Percentiles rank a stretch among this genome's conserved stretches.
Conservation (phyloP, 495 filamentous ascomycete species). For the Neurospora africana region DNA sequence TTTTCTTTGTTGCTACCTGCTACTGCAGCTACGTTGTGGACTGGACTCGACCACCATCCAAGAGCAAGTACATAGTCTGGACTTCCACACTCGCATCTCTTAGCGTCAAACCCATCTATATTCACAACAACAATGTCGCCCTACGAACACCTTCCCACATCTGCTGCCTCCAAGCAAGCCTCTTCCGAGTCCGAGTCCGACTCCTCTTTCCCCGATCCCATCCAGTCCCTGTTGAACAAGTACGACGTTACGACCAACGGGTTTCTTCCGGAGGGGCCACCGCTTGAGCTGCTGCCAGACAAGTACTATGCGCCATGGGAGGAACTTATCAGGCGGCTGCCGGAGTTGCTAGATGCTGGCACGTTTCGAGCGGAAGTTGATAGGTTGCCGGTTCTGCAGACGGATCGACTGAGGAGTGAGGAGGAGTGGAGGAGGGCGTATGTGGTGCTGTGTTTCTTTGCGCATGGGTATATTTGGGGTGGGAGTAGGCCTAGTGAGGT, state of each 20-base stretch:
- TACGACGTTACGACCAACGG: constrained; percentile 40
- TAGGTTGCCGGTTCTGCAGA: constrained; percentile 58
- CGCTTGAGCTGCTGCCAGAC: constrained; percentile 56
- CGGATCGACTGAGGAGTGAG: constrained; percentile 50
- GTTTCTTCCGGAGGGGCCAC: constrained; percentile 65
- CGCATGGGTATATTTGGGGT: constrained; percentile 78
- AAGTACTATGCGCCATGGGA: constrained; percentile 81
- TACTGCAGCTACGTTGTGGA: not conserved
- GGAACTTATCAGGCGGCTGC: constrained; percentile 54
- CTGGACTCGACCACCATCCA: not conserved
- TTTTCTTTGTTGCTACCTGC: not conserved
- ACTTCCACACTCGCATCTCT: not conserved
- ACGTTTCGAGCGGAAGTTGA: constrained; percentile 58
- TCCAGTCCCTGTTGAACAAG: constrained; percentile 3
- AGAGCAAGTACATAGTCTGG: not conserved
- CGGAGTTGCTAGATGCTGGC: constrained; percentile 53
- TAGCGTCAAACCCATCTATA: not conserved
- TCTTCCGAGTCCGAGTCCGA: not conserved
- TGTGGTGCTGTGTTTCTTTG: constrained; percentile 68
- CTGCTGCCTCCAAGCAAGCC: not conserved
- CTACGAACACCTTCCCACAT: constrained; percentile 4
- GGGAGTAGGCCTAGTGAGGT: constrained; percentile 26
- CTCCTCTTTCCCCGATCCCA: not conserved
- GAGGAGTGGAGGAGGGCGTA: constrained; percentile 77
- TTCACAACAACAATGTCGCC: constrained; percentile 9